These are phyloP conservation scores for Juncus effusus DNA, from an alignment of 176 grass and related monocot genomes.

Conservation along the genomic window DNA sequence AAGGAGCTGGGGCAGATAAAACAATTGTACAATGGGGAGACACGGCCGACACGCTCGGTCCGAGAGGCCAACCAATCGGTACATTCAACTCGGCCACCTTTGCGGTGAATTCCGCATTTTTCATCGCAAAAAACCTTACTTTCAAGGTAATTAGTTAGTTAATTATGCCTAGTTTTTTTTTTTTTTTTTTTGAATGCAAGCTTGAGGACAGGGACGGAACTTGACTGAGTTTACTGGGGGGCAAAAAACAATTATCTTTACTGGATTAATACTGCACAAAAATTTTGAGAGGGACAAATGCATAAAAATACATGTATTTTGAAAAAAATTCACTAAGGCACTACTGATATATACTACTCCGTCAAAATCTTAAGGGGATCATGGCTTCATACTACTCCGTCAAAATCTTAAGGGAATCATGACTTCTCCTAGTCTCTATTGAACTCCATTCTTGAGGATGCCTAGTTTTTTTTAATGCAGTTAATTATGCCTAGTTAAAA, in stretches of 20 bases:
- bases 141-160: constrained; percentile 52
- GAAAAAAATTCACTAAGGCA: too few species aligned
- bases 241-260: too few species aligned
- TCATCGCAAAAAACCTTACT: constrained; percentile 89
- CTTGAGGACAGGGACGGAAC: not conserved
- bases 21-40: constrained; percentile 85
- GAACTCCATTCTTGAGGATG: not conserved
- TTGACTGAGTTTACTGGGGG: too few species aligned
- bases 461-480: constrained; percentile 68
- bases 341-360: too few species aligned
- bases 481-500: constrained; percentile 1
- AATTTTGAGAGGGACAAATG: too few species aligned
- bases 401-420: too few species aligned
- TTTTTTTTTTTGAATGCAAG: constrained; percentile 8
- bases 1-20: constrained; percentile 69
- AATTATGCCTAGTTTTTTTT: too few species aligned
- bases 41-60: constrained; percentile 56
- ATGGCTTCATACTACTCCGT: too few species aligned
- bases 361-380: too few species aligned
- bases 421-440: too few species aligned
- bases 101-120: constrained; percentile 84
- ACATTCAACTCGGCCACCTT: constrained; percentile 87
- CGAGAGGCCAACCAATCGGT: constrained; percentile 54
- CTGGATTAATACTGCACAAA: too few species aligned
- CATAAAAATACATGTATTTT: too few species aligned